Percentiles rank a stretch among this genome's conserved stretches.
phyloP scores from a whole-genome alignment of 2,329 filamentous ascomycete genomes.

The Drechslera avenae region DNA sequence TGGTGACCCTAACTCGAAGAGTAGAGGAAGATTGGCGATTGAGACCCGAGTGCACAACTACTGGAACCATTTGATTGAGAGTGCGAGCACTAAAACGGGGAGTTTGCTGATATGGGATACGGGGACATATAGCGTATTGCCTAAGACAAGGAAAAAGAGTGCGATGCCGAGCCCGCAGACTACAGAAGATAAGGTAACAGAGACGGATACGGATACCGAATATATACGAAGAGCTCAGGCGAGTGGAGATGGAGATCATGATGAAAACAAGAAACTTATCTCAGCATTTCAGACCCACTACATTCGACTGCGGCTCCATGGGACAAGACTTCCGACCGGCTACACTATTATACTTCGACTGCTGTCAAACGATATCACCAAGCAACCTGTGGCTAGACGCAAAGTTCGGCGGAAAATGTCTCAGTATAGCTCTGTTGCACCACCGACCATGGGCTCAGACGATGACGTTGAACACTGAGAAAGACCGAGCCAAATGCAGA shows the following conservation, averaged over 20 bases:
- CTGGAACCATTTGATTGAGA: slow-evolving; percentile 55
- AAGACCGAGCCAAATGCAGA: too few species aligned
- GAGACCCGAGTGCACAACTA: slow-evolving; percentile 54
- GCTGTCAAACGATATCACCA: background rate
- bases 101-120: slow-evolving; percentile 55
- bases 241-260: background rate
- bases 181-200: too few species aligned
- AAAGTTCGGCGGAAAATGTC: too few species aligned
- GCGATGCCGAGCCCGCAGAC: slow-evolving; percentile 12
- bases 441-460: too few species aligned
- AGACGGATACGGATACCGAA: too few species aligned
- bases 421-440: too few species aligned
- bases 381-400: too few species aligned
- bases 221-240: too few species aligned
- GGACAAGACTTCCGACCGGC: slow-evolving; percentile 43
- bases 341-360: slow-evolving; percentile 52
- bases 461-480: too few species aligned
- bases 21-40: slow-evolving; percentile 51
- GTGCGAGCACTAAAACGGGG: slow-evolving; percentile 51
- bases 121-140: slow-evolving; percentile 51
- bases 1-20: slow-evolving; percentile 49
- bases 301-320: slow-evolving; percentile 51
- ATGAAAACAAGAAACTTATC: slow-evolving; percentile 47
- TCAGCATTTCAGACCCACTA: slow-evolving; percentile 47
- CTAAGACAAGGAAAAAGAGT: slow-evolving; percentile 17